These are phyloP conservation scores for Mariannaea elegans DNA, from an alignment of 2,329 filamentous ascomycete genomes.

Conservation along the genomic window DNA sequence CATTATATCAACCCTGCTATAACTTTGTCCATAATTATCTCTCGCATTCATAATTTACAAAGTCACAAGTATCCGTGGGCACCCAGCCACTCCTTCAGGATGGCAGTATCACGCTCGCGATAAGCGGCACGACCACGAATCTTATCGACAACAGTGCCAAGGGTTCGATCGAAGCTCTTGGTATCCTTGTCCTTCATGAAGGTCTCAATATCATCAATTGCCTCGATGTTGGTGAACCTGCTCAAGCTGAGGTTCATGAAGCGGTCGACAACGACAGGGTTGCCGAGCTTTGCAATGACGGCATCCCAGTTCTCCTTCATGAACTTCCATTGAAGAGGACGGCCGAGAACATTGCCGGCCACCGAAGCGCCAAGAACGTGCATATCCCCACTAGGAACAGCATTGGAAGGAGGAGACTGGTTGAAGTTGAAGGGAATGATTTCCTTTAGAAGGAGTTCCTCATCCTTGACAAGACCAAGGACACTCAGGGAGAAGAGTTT, in stretches of 20 bases:
- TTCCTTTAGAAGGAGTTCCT: slow-evolving; percentile 71
- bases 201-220: slow-evolving; percentile 77
- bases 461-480: slow-evolving; percentile 77
- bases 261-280: slow-evolving; percentile 88
- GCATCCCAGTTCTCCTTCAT: slow-evolving; percentile 84
- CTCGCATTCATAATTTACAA: slow-evolving; percentile 36
- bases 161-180: slow-evolving; percentile 82
- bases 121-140: slow-evolving; percentile 87
- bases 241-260: slow-evolving; percentile 82
- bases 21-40: neutral
- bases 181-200: slow-evolving; percentile 93
- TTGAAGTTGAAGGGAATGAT: slow-evolving; percentile 83
- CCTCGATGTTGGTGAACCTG: slow-evolving; percentile 77
- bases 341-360: slow-evolving; percentile 75
- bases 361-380: slow-evolving; percentile 82
- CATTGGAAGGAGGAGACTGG: slow-evolving; percentile 61
- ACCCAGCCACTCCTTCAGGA: slow-evolving; percentile 81
- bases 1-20: neutral
- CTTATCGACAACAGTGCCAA: slow-evolving; percentile 86
- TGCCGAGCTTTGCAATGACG: slow-evolving; percentile 76
- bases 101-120: slow-evolving; percentile 76
- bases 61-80: slow-evolving; percentile 57
- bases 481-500: slow-evolving; percentile 85
- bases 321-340: slow-evolving; percentile 84
- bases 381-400: slow-evolving; percentile 87